Evolutionary conservation across 345 rosid genomes (phyloP).

Genomic region (Populus euphratica): DNA sequence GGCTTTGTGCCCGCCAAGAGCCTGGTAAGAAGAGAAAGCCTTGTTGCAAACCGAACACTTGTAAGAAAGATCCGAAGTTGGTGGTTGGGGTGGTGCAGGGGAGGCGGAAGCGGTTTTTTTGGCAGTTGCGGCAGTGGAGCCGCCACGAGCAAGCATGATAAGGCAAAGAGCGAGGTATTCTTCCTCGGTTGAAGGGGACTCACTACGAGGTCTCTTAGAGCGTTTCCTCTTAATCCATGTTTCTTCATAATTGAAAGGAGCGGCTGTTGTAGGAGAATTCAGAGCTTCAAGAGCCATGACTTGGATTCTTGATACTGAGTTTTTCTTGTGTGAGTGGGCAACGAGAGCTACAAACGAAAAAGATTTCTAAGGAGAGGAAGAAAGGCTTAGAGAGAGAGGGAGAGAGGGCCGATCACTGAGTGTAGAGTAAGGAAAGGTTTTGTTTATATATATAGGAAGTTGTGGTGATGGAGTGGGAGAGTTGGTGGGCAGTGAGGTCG

Average conservation of each 20-base stretch:
- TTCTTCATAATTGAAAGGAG: slow-evolving; percentile 35
- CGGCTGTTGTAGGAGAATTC: slow-evolving; percentile 46
- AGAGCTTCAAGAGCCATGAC: slow-evolving; percentile 68
- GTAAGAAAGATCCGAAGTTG: slow-evolving; percentile 35
- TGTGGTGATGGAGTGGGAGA: slow-evolving; percentile 21
- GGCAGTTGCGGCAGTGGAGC: slow-evolving; percentile 17
- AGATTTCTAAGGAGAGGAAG: not conserved
- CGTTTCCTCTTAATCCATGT: slow-evolving; percentile 85
- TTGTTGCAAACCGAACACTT: slow-evolving; percentile 77
- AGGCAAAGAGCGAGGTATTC: slow-evolving; percentile 94
- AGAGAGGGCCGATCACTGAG: not conserved
- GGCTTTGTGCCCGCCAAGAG: slow-evolving; percentile 91
- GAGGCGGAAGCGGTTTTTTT: slow-evolving; percentile 11
- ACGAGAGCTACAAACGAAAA: not conserved
- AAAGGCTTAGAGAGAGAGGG: not conserved
- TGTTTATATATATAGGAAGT: not conserved
- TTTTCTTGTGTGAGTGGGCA: not conserved
- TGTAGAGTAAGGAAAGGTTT: not conserved
- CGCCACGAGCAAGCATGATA: slow-evolving; percentile 83
- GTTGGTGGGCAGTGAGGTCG: slow-evolving; percentile 45
- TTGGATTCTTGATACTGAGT: not conserved
- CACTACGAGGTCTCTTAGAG: slow-evolving; percentile 64
- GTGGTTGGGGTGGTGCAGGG: slow-evolving; percentile 22
- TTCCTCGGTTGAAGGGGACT: slow-evolving; percentile 56
- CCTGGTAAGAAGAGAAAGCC: slow-evolving; percentile 76